A percentile compares a stretch with the other conserved stretches of the same genome.
Conservation (phyloP, 257 asterid genomes). For the Forsythia viridissima region DNA sequence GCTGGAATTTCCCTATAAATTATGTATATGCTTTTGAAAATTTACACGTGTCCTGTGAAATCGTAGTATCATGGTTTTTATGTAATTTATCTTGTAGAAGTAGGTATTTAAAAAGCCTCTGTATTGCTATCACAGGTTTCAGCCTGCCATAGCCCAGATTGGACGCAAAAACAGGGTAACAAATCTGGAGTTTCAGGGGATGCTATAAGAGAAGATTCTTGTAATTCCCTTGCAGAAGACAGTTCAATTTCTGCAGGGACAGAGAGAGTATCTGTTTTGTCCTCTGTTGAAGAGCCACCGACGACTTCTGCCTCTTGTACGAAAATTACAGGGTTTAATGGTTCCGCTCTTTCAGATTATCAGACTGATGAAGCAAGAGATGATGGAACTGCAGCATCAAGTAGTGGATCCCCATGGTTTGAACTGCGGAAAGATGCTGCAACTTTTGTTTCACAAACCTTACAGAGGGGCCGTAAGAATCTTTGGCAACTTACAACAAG, state of each 20-base stretch:
- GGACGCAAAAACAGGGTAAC: conserved; percentile 24
- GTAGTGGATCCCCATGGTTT: conserved; percentile 97
- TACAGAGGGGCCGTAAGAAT: conserved; percentile 90
- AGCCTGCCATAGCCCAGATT: conserved; percentile 35
- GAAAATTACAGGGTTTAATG: conserved; percentile 42
- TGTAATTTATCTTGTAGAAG: not conserved
- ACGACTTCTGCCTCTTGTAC: conserved; percentile 42
- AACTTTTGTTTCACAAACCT: conserved; percentile 73
- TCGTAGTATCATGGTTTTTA: conserved; percentile 1
- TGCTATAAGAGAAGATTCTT: conserved; percentile 42
- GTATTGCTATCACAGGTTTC: conserved; percentile 41
- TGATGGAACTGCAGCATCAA: conserved; percentile 92
- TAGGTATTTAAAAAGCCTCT: conserved; percentile 15
- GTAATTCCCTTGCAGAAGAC: conserved; percentile 41
- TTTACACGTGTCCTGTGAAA: not conserved
- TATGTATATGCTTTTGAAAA: not conserved
- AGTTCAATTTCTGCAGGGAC: conserved; percentile 36
- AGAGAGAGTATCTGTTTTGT: conserved; percentile 34
- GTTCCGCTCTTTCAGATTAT: conserved; percentile 35
- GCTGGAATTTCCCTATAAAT: too few relatives aligned
- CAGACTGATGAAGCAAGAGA: conserved; percentile 71
- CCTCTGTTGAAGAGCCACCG: conserved; percentile 45
- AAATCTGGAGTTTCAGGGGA: conserved; percentile 34
- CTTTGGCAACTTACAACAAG: conserved; percentile 98
- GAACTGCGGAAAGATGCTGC: conserved; percentile 81